Evolutionary conservation across 768 basidiomycete genomes (phyloP).

Genomic region (Boletus fagicola): DNA sequence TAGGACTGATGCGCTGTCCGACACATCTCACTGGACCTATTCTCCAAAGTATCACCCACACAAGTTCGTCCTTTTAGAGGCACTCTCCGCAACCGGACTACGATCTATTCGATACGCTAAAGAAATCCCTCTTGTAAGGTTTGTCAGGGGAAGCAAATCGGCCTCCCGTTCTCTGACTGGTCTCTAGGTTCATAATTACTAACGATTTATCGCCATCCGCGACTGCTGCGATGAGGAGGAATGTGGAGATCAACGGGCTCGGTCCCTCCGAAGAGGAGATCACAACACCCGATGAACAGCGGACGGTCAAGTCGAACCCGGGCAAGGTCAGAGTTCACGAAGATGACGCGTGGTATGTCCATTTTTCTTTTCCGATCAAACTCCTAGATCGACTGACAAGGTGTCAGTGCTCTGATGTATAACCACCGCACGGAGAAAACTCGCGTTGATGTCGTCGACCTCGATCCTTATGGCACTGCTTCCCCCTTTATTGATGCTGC

Average conservation of each 20-base stretch:
- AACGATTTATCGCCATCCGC: constrained; percentile 90
- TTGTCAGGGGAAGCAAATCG: constrained; percentile 21
- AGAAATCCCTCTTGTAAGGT: constrained; percentile 92
- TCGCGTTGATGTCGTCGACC: constrained; percentile 91
- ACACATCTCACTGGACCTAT: constrained; percentile 1
- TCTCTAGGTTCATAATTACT: constrained; percentile 87
- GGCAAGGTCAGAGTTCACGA: constrained; percentile 80
- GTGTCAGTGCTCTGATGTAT: constrained; percentile 81
- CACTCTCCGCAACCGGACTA: constrained; percentile 92
- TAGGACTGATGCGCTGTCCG: not conserved
- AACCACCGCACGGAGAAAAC: constrained; percentile 68
- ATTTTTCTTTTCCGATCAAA: not conserved
- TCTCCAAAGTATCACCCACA: constrained; percentile 50
- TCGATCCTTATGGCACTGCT: constrained; percentile 97
- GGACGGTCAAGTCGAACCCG: constrained; percentile 17
- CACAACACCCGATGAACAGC: constrained; percentile 10
- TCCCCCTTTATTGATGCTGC: constrained; percentile 96
- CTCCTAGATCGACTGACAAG: not conserved
- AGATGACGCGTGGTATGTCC: constrained; percentile 86
- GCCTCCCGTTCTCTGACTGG: constrained; percentile 7
- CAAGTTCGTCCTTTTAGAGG: constrained; percentile 82
- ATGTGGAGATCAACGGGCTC: constrained; percentile 80
- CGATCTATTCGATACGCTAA: constrained; percentile 97
- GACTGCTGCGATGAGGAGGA: constrained; percentile 79
- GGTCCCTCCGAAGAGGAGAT: constrained; percentile 34